Percentiles rank a stretch among this genome's conserved stretches.
Evolutionary conservation across 2,329 filamentous ascomycete species (phyloP).

Genomic region (Fusarium duplospermum): DNA sequence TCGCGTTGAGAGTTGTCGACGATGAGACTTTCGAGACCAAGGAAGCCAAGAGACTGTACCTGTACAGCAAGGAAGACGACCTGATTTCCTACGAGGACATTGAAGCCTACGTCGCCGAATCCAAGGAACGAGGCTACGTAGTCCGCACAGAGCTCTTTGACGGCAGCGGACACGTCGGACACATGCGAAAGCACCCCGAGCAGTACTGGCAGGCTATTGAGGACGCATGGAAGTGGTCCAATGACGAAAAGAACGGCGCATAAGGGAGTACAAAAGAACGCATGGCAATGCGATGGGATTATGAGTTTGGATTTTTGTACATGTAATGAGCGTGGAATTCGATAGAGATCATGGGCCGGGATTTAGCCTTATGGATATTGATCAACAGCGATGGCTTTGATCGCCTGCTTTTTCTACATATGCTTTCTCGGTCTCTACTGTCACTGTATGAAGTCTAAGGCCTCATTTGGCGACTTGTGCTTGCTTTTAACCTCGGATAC

Average conservation of each 20-base stretch:
- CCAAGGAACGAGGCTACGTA: constrained; percentile 60
- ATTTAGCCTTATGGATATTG: background rate
- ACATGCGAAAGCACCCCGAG: constrained; percentile 66
- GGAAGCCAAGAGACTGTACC: constrained; percentile 61
- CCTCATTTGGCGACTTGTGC: background rate
- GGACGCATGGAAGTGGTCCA: constrained; percentile 42
- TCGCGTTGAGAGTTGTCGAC: constrained; percentile 52
- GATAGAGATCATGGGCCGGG: background rate
- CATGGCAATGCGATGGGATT: background rate
- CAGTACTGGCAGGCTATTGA: constrained; percentile 67
- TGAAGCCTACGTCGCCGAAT: constrained; percentile 63
- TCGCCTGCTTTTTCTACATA: background rate
- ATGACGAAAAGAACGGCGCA: constrained; percentile 11
- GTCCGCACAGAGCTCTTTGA: constrained; percentile 65
- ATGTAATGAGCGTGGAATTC: background rate
- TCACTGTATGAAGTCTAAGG: no score
- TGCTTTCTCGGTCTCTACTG: background rate
- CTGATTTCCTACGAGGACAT: constrained; percentile 68
- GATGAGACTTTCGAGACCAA: constrained; percentile 51
- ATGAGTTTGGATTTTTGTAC: background rate
- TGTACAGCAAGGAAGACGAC: constrained; percentile 69
- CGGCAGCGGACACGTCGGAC: constrained; percentile 69
- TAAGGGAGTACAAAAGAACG: background rate
- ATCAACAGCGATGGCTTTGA: background rate
- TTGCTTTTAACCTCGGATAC: background rate